Evolutionary conservation across 176 grass and related monocot species (phyloP), one percentile per base, ranked within the genome.

Genomic region (Panicum miliaceum): DNA sequence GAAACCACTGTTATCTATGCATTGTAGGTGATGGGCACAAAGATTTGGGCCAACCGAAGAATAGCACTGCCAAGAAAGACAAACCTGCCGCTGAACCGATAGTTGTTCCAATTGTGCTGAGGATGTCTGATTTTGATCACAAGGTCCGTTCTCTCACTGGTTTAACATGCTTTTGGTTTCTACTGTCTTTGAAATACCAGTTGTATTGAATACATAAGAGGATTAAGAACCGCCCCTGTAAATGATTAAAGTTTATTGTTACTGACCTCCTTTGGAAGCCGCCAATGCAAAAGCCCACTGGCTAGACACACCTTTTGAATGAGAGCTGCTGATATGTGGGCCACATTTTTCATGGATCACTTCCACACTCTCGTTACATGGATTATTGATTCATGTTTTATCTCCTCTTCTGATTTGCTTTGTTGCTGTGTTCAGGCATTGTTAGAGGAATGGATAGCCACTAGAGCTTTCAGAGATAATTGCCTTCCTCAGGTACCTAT

Each of bases 121-220:
- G 89, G 72, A 98, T 98, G 96, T 90, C 93, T 63, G 96, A 98
- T 82, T 98, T 98, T 87, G 96, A 98, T 92, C 96, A 98, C 80
- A 95, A 98, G 93, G 96, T 98, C 26, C 78, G 36, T 73, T 71
- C 64, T 87, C 68, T 73, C 43, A 26, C 14, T 86, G 7, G 1
- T 65, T 87, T 37, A 74, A 34, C 29, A 67, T 82, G 36, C 6
- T 70, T 74, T 27, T 76, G 20, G 9, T 27, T 64, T 61, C 60
- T 41, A 68, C 35, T 54, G 46, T 54, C 23, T 81, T 53, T 56
- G 12, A 10, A 69, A 68, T 7, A 3, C 32, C 47, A 69, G 37
- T 81, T 68, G 3, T 38, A 13, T 56, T 20, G 20, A 34, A 51
- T 82, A 71, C 34, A 29, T 79, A 60, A 63, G 68, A 40, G 27